A percentile compares a stretch with the other conserved stretches of the same genome.
Evolutionary conservation across 768 basidiomycete species (phyloP).

Genomic region (Coprinopsis strossmayeri): DNA sequence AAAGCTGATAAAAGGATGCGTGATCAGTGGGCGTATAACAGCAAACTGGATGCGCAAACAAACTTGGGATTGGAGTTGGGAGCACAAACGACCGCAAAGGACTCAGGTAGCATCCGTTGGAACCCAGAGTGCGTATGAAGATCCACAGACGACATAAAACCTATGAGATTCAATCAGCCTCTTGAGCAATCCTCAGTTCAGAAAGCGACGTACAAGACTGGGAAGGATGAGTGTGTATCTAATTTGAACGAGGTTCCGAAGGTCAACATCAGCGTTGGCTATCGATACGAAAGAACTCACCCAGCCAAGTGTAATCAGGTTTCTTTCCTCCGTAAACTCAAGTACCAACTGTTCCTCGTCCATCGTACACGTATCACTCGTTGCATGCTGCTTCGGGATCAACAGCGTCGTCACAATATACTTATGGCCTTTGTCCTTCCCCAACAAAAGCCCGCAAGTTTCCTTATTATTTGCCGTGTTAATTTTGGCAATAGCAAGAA

Average conservation of each 20-base stretch:
- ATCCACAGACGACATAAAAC: constrained; percentile 94
- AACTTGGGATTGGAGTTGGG: constrained; percentile 74
- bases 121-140: constrained; percentile 88
- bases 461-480: constrained; percentile 78
- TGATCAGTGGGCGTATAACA: constrained; percentile 6
- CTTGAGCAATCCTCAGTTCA: background rate
- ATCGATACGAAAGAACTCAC: constrained; percentile 35
- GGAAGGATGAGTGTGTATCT: constrained; percentile 93
- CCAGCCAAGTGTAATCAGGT: constrained; percentile 87
- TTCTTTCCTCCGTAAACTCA: constrained; percentile 76
- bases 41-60: constrained; percentile 16
- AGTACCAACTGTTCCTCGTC: constrained; percentile 84
- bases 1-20: constrained; percentile 42
- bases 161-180: constrained; percentile 25
- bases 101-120: constrained; percentile 86
- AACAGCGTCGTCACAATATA: constrained; percentile 75
- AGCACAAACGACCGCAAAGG: constrained; percentile 89
- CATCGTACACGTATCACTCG: constrained; percentile 91
- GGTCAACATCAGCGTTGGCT: background rate
- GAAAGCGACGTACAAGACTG: constrained; percentile 59
- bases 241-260: background rate
- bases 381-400: constrained; percentile 85
- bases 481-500: constrained; percentile 67
- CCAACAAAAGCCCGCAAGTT: constrained; percentile 82
- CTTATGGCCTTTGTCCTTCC: constrained; percentile 54